phyloP scores from a whole-genome alignment of 2,329 filamentous ascomycete genomes.

The Daldinia eschscholtzii region DNA sequence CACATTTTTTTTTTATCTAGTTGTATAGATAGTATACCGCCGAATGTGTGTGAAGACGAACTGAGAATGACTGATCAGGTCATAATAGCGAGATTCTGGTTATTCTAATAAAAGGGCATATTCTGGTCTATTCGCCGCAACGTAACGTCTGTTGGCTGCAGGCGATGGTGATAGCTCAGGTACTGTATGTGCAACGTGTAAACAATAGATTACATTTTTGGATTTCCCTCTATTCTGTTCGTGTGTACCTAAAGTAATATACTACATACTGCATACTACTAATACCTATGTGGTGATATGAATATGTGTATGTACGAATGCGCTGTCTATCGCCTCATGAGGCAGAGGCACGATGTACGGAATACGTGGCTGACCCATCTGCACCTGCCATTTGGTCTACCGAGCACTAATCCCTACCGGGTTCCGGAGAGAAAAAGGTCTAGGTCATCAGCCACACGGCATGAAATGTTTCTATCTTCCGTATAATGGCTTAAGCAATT shows the following conservation, averaged over 20 bases:
- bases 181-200: conserved; percentile 37
- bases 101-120: conserved; percentile 11
- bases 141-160: conserved; percentile 34
- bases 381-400: conserved; percentile 39
- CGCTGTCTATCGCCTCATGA: conserved; percentile 32
- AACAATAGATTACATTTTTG: conserved; percentile 18
- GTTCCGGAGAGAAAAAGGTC: conserved; percentile 17
- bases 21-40: conserved; percentile 22
- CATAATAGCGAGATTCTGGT: conserved; percentile 5
- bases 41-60: conserved; percentile 21
- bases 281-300: not conserved
- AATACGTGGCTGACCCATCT: conserved; percentile 33
- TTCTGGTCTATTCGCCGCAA: conserved; percentile 23
- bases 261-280: not conserved
- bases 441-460: conserved; percentile 43
- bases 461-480: conserved; percentile 20
- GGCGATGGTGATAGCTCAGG: not conserved
- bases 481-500: conserved; percentile 11
- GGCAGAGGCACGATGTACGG: conserved; percentile 26
- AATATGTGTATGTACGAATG: conserved; percentile 23
- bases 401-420: conserved; percentile 25
- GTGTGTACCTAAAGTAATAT: conserved; percentile 5
- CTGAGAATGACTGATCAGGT: conserved; percentile 2
- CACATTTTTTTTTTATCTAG: not conserved
- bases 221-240: conserved; percentile 33